phyloP scores from a whole-genome alignment of 1,284 basidiomycete species.

The Marasmius fiardii region DNA sequence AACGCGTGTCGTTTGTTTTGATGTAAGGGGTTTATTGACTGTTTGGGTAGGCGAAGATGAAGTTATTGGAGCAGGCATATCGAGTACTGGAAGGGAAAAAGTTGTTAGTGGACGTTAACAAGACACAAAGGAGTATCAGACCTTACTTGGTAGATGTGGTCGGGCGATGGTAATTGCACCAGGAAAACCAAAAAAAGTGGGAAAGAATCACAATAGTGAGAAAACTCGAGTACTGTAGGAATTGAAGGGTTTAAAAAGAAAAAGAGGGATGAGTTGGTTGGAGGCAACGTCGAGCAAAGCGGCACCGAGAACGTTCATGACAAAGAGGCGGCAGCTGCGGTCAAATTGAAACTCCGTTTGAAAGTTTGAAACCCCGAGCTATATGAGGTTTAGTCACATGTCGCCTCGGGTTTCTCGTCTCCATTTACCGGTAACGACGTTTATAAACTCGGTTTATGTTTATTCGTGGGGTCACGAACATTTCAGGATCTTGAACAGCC shows the following conservation, averaged over 20 bases:
- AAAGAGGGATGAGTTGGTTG: slow-evolving; percentile 8
- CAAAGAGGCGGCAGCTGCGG: neutral
- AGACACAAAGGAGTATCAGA: slow-evolving; percentile 18
- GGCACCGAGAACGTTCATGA: neutral
- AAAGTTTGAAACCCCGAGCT: too few relatives aligned
- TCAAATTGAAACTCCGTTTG: neutral
- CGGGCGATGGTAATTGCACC: slow-evolving; percentile 9
- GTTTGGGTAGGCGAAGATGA: slow-evolving; percentile 30
- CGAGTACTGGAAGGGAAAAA: slow-evolving; percentile 20
- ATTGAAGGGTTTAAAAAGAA: slow-evolving; percentile 12
- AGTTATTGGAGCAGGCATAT: slow-evolving; percentile 41
- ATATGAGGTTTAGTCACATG: too few relatives aligned
- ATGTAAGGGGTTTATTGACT: slow-evolving; percentile 23
- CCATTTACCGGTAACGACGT: too few relatives aligned
- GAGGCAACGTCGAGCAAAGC: neutral
- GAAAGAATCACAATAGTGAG: neutral
- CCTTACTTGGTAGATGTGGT: slow-evolving; percentile 27
- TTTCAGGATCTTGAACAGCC: neutral
- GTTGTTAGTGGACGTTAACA: slow-evolving; percentile 14
- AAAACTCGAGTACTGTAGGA: neutral
- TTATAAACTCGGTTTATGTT: too few relatives aligned
- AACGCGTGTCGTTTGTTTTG: slow-evolving; percentile 21
- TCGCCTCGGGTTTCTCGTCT: too few relatives aligned
- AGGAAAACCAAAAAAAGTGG: slow-evolving; percentile 15
- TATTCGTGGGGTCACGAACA: too few relatives aligned